Conservation (phyloP, 2,329 filamentous ascomycete species). For the Esteya vermicola region DNA sequence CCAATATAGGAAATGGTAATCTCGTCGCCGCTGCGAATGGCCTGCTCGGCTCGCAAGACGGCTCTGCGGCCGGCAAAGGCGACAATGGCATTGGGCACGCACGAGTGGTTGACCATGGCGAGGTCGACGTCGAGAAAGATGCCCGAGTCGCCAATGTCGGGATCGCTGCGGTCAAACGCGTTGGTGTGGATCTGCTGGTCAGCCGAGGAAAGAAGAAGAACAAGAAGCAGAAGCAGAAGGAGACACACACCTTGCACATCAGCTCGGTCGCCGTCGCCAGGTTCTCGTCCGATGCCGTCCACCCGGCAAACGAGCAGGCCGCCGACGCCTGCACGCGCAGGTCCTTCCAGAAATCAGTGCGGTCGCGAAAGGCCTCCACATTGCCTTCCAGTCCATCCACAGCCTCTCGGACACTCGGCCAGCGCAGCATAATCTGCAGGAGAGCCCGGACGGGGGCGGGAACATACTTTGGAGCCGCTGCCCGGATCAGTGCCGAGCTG, state of each 20-base stretch:
- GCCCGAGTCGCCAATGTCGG: slow-evolving; percentile 35
- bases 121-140: slow-evolving; percentile 41
- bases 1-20: slow-evolving; percentile 50
- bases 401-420: slow-evolving; percentile 15
- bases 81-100: slow-evolving; percentile 44
- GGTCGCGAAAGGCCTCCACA: slow-evolving; percentile 21
- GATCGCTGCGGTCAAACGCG: slow-evolving; percentile 41
- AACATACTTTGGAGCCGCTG: slow-evolving; percentile 12
- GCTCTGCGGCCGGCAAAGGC: slow-evolving; percentile 38
- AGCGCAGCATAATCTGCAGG: slow-evolving; percentile 32
- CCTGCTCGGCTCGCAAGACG: slow-evolving; percentile 31
- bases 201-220: background rate
- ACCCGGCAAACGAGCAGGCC: slow-evolving; percentile 31
- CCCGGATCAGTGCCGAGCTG: too few relatives aligned
- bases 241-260: slow-evolving; percentile 32
- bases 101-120: slow-evolving; percentile 50
- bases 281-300: slow-evolving; percentile 19
- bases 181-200: slow-evolving; percentile 39
- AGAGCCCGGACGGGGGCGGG: slow-evolving; percentile 42
- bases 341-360: slow-evolving; percentile 27
- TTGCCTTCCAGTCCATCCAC: slow-evolving; percentile 32
- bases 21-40: slow-evolving; percentile 38
- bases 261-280: slow-evolving; percentile 28
- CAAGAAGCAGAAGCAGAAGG: background rate
- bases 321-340: slow-evolving; percentile 33